phyloP scores from a whole-genome alignment of 805 yeast species.

The Wickerhamiella sergipiensis region DNA sequence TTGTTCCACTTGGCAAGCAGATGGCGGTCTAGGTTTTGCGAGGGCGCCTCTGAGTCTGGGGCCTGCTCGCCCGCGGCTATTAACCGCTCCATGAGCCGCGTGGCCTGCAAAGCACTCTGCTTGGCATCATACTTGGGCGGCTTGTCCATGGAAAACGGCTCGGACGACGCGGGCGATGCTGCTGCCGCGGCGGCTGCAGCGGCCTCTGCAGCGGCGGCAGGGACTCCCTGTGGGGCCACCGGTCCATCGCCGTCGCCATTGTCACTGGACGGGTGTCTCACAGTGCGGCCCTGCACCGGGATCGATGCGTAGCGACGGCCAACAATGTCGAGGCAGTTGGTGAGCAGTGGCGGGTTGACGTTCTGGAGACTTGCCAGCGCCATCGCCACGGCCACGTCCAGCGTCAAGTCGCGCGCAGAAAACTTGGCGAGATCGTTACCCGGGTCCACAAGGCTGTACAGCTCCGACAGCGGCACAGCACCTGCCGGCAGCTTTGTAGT shows the following conservation, averaged over 20 bases:
- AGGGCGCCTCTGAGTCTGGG: background rate
- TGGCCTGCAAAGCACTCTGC: background rate
- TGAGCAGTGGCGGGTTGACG: conserved; percentile 38
- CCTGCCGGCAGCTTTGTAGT: conserved; percentile 14
- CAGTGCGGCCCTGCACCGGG: background rate
- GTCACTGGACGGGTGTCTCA: conserved; percentile 5
- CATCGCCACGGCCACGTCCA: conserved; percentile 47
- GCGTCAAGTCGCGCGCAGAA: conserved; percentile 58
- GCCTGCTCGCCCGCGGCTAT: conserved; percentile 24
- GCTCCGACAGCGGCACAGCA: conserved; percentile 35
- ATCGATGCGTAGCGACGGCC: conserved; percentile 41
- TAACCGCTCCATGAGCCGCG: conserved; percentile 8
- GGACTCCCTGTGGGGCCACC: background rate
- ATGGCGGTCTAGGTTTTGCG: conserved; percentile 17
- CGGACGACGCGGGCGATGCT: background rate
- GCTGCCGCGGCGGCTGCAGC: background rate
- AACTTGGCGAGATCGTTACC: conserved; percentile 48
- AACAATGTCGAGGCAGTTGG: conserved; percentile 56
- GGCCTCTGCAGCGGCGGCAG: background rate
- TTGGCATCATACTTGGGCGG: background rate
- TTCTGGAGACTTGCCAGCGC: conserved; percentile 52
- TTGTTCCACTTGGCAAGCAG: conserved; percentile 42
- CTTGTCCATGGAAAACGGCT: background rate
- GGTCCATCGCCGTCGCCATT: background rate
- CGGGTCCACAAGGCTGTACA: conserved; percentile 54